Base-by-base conservation (phyloP, 2,329 filamentous ascomycete genomes). In the Talaromyces sp. region DNA sequence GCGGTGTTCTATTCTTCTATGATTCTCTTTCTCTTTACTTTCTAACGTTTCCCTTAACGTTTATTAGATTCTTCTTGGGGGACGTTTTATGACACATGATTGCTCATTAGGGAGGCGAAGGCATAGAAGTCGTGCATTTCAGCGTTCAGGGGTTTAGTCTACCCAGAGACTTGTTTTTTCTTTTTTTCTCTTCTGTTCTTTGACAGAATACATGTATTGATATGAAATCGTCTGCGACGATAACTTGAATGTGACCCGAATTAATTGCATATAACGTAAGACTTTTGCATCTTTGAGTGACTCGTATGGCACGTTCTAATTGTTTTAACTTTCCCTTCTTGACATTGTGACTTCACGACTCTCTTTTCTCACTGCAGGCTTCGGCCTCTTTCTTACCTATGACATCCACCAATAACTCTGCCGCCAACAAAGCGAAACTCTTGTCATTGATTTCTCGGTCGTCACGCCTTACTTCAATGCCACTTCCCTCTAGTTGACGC, bases 401-500 rank as follows among this genome's bases (percentile, higher is more conserved):
- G 62, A 75, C 62, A 11, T 69, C 62, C 8, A 67, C 56, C 22
- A 75, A 63, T 31, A 66, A 62, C 43, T 75, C 72, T 11, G 72
- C 73, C 7, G 72, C 66, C 1, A 56, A 53, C 22, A 69, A 63
- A 0, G 75, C 75, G 68, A 77, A 77, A 13, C 66, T 70, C 0
- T 65, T 65, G 59, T 76, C 67, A 67, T 78, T 78, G 19, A 78
- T 72, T n/a, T 68, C 65, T 7, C 69, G 54, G 10, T 78, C 70
- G 62, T 86, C 82, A 45, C 84, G 78, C 2, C 84, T 74, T 1
- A 89, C 73, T 8, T 75, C 67, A 17, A 90, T 83, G 0, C 76
- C 78, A 22, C 77, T 85, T 0, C 75, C 82, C 15, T 77, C 62
- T 22, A 91, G 73, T 0, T 82, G 84, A 0, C 77, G 69, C 58